Conservation (phyloP, 2,329 filamentous ascomycete genomes). For the Metarhizium robertsii region DNA sequence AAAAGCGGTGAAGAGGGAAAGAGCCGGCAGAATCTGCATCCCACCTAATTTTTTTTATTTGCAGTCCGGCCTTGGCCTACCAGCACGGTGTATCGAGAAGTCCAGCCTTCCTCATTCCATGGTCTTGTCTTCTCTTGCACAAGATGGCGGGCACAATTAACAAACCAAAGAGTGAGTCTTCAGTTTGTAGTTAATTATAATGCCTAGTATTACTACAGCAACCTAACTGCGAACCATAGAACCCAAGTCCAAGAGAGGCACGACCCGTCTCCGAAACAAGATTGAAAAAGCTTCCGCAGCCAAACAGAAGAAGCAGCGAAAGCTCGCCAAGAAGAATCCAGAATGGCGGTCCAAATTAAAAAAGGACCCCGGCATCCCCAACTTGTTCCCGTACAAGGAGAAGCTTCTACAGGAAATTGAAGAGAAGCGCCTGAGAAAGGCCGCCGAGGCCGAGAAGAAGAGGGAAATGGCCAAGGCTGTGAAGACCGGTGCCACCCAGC, state of each 20-base stretch:
- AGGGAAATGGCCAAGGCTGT: conserved; percentile 64
- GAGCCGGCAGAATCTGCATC: conserved; percentile 26
- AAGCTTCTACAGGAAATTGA: conserved; percentile 91
- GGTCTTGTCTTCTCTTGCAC: neutral
- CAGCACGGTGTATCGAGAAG: neutral
- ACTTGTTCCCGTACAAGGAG: conserved; percentile 96
- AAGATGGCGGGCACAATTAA: conserved; percentile 45
- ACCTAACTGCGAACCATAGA: conserved; percentile 40
- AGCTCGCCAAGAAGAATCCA: conserved; percentile 90
- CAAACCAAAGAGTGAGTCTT: conserved; percentile 41
- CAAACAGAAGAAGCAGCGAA: conserved; percentile 85
- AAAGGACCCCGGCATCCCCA: conserved; percentile 97
- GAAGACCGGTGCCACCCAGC: conserved; percentile 40
- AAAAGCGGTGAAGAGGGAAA: conserved; percentile 20
- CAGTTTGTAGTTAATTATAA: neutral
- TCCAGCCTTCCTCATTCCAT: neutral
- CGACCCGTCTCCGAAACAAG: conserved; percentile 86
- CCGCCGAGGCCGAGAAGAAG: conserved; percentile 64
- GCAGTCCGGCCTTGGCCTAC: neutral
- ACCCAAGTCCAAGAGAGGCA: conserved; percentile 86
- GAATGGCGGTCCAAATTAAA: conserved; percentile 93
- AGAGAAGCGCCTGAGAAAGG: conserved; percentile 71
- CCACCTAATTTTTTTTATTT: conserved; percentile 28
- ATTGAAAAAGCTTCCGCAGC: conserved; percentile 86
- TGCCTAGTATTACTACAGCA: neutral